Evolutionary conservation across 2,329 filamentous ascomycete species (phyloP).

Genomic region (Diaporthe vaccinii): DNA sequence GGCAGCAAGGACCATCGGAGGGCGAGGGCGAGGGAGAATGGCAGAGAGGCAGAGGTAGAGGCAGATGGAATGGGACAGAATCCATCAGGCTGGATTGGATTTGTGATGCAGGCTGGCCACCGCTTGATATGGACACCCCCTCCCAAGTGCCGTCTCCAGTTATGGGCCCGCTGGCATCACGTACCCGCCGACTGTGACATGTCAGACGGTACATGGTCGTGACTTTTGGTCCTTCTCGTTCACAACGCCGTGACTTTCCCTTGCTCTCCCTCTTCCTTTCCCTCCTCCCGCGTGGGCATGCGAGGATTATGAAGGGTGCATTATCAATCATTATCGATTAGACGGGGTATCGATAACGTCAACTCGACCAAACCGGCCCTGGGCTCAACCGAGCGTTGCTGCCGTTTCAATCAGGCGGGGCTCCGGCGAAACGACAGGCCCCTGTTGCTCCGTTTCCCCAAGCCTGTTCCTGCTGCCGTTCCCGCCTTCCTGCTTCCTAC

Average conservation of each 20-base stretch:
- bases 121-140: slow-evolving; percentile 23
- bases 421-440: slow-evolving; percentile 25
- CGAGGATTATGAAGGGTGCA: slow-evolving; percentile 1
- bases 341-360: slow-evolving; percentile 22
- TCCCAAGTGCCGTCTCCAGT: slow-evolving; percentile 5
- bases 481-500: not conserved
- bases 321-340: slow-evolving; percentile 28
- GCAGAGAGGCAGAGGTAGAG: slow-evolving; percentile 15
- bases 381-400: slow-evolving; percentile 22
- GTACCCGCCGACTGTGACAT: slow-evolving; percentile 19
- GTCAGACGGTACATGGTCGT: slow-evolving; percentile 26
- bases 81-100: slow-evolving; percentile 26
- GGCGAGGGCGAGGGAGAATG: not conserved
- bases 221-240: slow-evolving; percentile 14
- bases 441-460: slow-evolving; percentile 20
- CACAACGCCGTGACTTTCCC: slow-evolving; percentile 14
- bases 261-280: not conserved
- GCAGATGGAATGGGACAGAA: slow-evolving; percentile 26
- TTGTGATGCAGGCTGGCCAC: slow-evolving; percentile 29
- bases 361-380: slow-evolving; percentile 21
- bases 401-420: slow-evolving; percentile 33
- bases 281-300: not conserved
- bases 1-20: not conserved
- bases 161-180: not conserved
- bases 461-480: not conserved